Base-by-base conservation (phyloP, 202 grass and related monocot genomes). In the Carex arenaria region DNA sequence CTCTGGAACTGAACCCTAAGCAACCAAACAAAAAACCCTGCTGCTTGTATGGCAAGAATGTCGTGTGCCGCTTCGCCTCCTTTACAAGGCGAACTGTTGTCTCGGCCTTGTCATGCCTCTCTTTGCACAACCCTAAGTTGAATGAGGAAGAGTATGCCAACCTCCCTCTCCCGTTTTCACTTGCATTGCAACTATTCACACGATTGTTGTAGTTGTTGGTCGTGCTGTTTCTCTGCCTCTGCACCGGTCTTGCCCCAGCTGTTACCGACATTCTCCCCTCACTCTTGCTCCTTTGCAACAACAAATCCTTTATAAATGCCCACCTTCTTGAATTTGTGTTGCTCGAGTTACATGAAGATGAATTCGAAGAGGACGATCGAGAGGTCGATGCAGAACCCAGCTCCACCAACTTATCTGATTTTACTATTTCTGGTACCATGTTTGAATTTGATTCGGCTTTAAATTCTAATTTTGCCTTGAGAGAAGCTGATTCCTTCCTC, bases 251-350 rank as follows among this genome's bases (percentile, higher is more conserved):
- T 18, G 45, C 15, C 18, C 11, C 64, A 32, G 22, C 0, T 52
- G 36, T 73, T 28, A 7, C 43, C 14, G 9, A 13, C 23, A 72
- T 18, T 14, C 87, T 89, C 4, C 88, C 86, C 83, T 92, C 90
- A 64, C 85, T 83, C 68, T 92, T 92, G 59, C 73, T 77, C 73
- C 73, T 56, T 36, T 59, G 52, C 15, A 77, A 34, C 53, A 26
- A 30, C 14, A 77, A 57, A 59, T 77, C 51, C n/a, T 81, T 79
- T 26, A 67, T 68, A 8, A 82, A 40, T 30, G 43, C 34, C 80
- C 85, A 82, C 49, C 80, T 64, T 53, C 61, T 82, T 19, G 80
- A 82, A 53, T 18, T 82, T 28, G 20, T 9, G 53, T 49, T 69
- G 61, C 43, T 66, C 2, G 45, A 67, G 23, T 68, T 82, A 38